Evolutionary conservation across 768 basidiomycete species (phyloP).

Genomic region (Rhizopogon vesiculosus): DNA sequence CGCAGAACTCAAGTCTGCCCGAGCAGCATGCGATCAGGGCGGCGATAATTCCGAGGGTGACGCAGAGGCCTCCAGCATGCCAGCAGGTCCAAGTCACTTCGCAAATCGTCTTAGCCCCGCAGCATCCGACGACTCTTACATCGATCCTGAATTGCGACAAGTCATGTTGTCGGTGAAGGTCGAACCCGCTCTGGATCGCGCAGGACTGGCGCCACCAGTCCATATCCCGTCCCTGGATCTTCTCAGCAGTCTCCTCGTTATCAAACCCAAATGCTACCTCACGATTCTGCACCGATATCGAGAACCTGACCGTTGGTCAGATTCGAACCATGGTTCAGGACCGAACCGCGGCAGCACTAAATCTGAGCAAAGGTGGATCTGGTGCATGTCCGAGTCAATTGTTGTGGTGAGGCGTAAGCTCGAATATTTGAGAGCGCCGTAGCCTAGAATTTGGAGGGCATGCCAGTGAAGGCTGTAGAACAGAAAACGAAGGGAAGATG

Average conservation of each 20-base stretch:
- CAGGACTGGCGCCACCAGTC: slow-evolving; percentile 18
- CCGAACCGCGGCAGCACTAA: too few species aligned
- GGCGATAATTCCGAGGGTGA: slow-evolving; percentile 20
- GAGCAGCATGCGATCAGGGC: slow-evolving; percentile 19
- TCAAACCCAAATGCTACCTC: slow-evolving; percentile 14
- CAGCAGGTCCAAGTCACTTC: neutral
- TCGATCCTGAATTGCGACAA: slow-evolving; percentile 31
- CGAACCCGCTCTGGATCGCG: slow-evolving; percentile 22
- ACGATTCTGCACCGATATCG: neutral
- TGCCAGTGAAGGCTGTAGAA: too few species aligned
- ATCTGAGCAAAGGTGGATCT: too few species aligned
- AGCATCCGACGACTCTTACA: slow-evolving; percentile 28
- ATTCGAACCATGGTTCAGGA: too few species aligned
- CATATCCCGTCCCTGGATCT: slow-evolving; percentile 15
- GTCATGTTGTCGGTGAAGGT: slow-evolving; percentile 32
- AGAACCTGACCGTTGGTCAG: too few species aligned
- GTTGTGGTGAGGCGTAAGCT: too few species aligned
- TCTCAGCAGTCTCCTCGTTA: slow-evolving; percentile 23
- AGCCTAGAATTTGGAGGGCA: too few species aligned
- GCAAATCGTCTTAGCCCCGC: slow-evolving; percentile 1
- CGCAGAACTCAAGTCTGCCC: slow-evolving; percentile 39
- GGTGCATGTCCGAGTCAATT: too few species aligned
- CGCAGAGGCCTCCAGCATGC: slow-evolving; percentile 11
- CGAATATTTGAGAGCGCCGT: too few species aligned
- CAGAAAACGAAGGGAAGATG: too few species aligned